These are phyloP conservation scores for Suillus variegatus DNA, from an alignment of 768 basidiomycete genomes.

Conservation along the genomic window DNA sequence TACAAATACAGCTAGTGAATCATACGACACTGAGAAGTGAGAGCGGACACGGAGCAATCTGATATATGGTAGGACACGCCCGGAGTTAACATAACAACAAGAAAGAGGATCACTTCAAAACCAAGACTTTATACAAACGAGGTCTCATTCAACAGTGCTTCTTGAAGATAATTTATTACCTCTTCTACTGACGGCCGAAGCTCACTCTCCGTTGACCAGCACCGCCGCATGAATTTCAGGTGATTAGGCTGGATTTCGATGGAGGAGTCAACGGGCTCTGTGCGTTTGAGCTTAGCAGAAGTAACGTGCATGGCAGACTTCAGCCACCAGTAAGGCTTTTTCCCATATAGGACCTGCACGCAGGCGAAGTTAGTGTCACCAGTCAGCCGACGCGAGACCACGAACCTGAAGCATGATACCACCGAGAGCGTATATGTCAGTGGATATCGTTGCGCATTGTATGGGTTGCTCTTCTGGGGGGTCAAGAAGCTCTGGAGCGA, in stretches of 20 bases:
- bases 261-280: conserved; percentile 16
- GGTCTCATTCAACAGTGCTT: background rate
- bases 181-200: background rate
- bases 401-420: conserved; percentile 22
- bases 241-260: conserved; percentile 1
- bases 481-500: conserved; percentile 19
- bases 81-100: background rate
- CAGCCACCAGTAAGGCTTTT: conserved; percentile 24
- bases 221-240: conserved; percentile 24
- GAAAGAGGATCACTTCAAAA: background rate
- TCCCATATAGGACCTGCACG: conserved; percentile 28
- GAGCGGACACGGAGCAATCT: background rate
- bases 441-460: conserved; percentile 13
- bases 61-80: background rate
- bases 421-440: conserved; percentile 23
- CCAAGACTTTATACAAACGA: background rate
- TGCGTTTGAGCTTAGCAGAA: conserved; percentile 17
- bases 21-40: background rate
- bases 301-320: conserved; percentile 25
- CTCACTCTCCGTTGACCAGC: conserved; percentile 27
- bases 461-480: background rate
- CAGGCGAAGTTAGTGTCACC: background rate
- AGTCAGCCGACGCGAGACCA: background rate
- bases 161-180: background rate
- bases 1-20: background rate